phyloP scores from a whole-genome alignment of 2,329 filamentous ascomycete genomes.

The Monosporascus ibericus region DNA sequence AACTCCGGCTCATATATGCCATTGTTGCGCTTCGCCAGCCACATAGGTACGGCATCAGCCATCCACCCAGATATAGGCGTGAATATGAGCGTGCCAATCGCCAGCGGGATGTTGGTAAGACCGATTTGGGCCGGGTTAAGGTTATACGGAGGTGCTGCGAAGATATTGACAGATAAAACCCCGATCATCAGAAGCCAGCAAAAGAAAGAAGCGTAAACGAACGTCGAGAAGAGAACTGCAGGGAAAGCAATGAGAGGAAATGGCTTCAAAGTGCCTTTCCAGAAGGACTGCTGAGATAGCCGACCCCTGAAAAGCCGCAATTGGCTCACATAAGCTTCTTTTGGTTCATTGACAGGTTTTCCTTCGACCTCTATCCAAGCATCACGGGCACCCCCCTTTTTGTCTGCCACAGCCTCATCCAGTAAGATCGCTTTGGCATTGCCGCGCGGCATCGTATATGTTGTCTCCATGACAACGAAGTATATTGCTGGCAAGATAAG shows the following conservation, averaged over 20 bases:
- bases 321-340: slow-evolving; percentile 15
- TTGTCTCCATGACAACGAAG: slow-evolving; percentile 39
- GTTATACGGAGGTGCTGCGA: slow-evolving; percentile 16
- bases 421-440: slow-evolving; percentile 2
- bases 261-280: slow-evolving; percentile 19
- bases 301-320: slow-evolving; percentile 21
- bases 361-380: slow-evolving; percentile 8
- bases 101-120: slow-evolving; percentile 17
- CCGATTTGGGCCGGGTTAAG: slow-evolving; percentile 16
- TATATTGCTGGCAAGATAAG: slow-evolving; percentile 33
- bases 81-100: slow-evolving; percentile 15
- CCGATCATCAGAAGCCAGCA: slow-evolving; percentile 19
- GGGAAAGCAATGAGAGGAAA: slow-evolving; percentile 22
- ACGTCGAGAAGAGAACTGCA: slow-evolving; percentile 18
- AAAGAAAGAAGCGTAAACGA: slow-evolving; percentile 20
- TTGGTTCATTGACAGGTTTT: slow-evolving; percentile 7
- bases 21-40: slow-evolving; percentile 16
- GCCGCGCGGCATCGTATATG: slow-evolving; percentile 19
- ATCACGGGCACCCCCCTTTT: not conserved
- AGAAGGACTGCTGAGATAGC: slow-evolving; percentile 20
- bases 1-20: slow-evolving; percentile 19
- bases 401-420: slow-evolving; percentile 2
- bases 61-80: slow-evolving; percentile 18
- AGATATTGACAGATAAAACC: slow-evolving; percentile 16
- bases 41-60: slow-evolving; percentile 17